Evolutionary conservation across 1,284 basidiomycete species (phyloP).

Genomic region (Veloporphyrellus conicus): DNA sequence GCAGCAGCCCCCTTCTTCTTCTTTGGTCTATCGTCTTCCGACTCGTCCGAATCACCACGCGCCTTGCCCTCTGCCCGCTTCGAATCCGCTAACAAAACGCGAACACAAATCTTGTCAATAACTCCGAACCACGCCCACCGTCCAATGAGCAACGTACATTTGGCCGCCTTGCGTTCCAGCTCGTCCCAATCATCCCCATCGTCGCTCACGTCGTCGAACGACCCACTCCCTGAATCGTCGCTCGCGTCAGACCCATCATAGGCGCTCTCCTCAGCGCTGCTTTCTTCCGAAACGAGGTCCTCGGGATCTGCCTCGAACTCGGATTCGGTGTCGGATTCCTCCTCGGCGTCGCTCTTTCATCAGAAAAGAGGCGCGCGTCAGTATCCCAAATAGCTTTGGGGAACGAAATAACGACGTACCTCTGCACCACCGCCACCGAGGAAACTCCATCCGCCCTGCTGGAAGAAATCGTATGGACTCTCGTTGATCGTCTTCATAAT

Average conservation of each 20-base stretch:
- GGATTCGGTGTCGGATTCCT: slow-evolving; percentile 70
- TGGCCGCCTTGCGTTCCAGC: slow-evolving; percentile 84
- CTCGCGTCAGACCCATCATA: slow-evolving; percentile 63
- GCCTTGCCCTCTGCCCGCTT: slow-evolving; percentile 51
- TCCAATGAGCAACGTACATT: slow-evolving; percentile 45
- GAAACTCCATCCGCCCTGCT: slow-evolving; percentile 96
- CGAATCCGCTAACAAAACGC: slow-evolving; percentile 52
- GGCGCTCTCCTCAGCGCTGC: slow-evolving; percentile 53
- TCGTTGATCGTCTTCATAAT: slow-evolving; percentile 99
- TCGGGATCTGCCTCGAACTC: slow-evolving; percentile 72
- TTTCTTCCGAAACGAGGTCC: slow-evolving; percentile 49
- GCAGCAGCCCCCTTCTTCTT: slow-evolving; percentile 55
- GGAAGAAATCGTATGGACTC: slow-evolving; percentile 94
- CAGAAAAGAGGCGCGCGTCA: not conserved
- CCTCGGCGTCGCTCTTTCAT: slow-evolving; percentile 60
- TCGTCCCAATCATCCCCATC: slow-evolving; percentile 96
- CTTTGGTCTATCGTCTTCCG: slow-evolving; percentile 61
- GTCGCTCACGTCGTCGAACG: slow-evolving; percentile 69
- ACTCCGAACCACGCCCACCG: not conserved
- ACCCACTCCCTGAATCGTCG: slow-evolving; percentile 61
- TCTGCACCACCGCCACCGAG: slow-evolving; percentile 71
- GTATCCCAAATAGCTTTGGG: not conserved
- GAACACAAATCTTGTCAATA: slow-evolving; percentile 2
- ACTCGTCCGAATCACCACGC: slow-evolving; percentile 59
- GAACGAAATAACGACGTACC: slow-evolving; percentile 35